Evolutionary conservation across 805 yeast genomes (phyloP).

Genomic region (Metschnikowia amazonensis): DNA sequence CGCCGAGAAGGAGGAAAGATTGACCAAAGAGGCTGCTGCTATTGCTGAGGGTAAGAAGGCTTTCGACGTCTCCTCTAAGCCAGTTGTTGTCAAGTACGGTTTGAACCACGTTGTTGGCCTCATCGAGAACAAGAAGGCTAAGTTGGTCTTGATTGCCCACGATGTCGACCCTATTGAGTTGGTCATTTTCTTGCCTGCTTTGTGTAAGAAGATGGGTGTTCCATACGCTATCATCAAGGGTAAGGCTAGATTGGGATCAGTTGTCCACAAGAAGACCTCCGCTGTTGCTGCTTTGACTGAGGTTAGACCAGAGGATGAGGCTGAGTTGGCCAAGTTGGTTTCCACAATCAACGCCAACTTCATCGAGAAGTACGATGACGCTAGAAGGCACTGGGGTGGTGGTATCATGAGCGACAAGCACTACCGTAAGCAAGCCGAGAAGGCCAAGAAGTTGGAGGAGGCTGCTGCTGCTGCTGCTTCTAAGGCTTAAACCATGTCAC

Average conservation of each 20-base stretch:
- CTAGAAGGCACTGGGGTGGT: slow-evolving; percentile 99
- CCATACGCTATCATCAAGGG: slow-evolving; percentile 99
- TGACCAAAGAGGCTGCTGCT: slow-evolving; percentile 98
- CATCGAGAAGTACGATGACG: slow-evolving; percentile 88
- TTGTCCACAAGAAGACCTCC: slow-evolving; percentile 96
- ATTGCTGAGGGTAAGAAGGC: slow-evolving; percentile 97
- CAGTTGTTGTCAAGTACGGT: slow-evolving; percentile 96
- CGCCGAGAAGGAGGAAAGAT: slow-evolving; percentile 98
- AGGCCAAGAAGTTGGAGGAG: slow-evolving; percentile 51
- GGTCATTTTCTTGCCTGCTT: slow-evolving; percentile 96
- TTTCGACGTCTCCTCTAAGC: slow-evolving; percentile 95
- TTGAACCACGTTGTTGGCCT: slow-evolving; percentile 97
- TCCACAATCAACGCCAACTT: slow-evolving; percentile 93
- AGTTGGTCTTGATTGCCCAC: slow-evolving; percentile 94
- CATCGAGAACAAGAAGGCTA: slow-evolving; percentile 97
- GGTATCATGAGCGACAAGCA: slow-evolving; percentile 97
- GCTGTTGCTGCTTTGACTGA: slow-evolving; percentile 97
- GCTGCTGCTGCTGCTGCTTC: slow-evolving; percentile 29
- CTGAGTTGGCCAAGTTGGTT: slow-evolving; percentile 88
- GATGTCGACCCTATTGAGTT: slow-evolving; percentile 99
- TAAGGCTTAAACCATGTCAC: slow-evolving; percentile 4
- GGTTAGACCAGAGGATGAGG: slow-evolving; percentile 90
- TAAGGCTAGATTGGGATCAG: slow-evolving; percentile 96
- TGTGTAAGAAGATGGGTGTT: slow-evolving; percentile 98
- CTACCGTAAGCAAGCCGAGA: slow-evolving; percentile 77